Base-by-base conservation (phyloP, 2,329 filamentous ascomycete genomes). In the Akanthomyces lecanii region DNA sequence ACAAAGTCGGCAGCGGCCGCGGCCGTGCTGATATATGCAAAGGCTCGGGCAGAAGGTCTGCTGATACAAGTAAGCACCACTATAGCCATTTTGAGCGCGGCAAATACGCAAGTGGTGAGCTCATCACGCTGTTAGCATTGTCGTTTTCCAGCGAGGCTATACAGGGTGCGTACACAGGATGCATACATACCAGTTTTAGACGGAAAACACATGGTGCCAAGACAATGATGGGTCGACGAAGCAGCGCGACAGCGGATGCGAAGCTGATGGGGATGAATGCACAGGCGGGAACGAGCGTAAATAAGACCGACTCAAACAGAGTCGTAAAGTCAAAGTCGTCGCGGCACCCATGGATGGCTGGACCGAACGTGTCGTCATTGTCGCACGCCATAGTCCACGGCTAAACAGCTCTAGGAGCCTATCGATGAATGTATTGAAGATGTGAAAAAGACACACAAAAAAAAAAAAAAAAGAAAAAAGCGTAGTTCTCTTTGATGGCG, bases 261-360 rank as follows among this genome's bases (percentile, higher is more conserved):
- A 45, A n/a, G 28, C 59, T 62, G n/a, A 53, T n/a, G 5, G 40
- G 12, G n/a, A 63, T 45, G 38, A 63, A 63, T 25, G 51, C n/a
- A 8, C 45, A 58, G 10, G 61, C 44, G 18, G 61, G 61, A 8
- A 45, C 23, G 38, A 63, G 47, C 33, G 45, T 52, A 28, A 63
- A 57, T 18, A 52, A 21, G 4, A 58, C 25, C 18, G 58, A 54
- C 47, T 63, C 61, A 28, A 63, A 63, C 16, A 48, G 18, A 5
- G 54, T 23, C 0, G 61, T 63, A 53, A 63, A 63, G 53, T 63
- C 61, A 50, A 63, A 63, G 28, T 58, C n/a, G 21, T 21, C 53
- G 14, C 52, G 61, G 36, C 53, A 63, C 18, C 54, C 59, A 3
- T 4, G 11, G 3, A 62, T 51, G 16, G 59, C 10, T 8, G 59